phyloP scores from a whole-genome alignment of 768 basidiomycete species.

The Trichaptum fuscoviolaceum region DNA sequence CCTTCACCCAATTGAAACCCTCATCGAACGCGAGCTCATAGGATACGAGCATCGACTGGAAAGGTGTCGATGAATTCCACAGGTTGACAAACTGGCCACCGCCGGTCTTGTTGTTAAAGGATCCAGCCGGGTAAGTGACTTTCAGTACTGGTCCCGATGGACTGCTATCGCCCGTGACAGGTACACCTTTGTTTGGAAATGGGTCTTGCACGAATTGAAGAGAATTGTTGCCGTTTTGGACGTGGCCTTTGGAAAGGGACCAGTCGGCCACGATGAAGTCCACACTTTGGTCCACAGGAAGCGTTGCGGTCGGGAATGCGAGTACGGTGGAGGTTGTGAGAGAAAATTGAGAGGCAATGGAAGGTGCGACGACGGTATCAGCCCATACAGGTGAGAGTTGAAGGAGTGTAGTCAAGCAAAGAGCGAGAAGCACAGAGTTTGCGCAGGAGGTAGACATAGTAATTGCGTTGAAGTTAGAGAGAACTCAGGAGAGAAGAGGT shows the following conservation, averaged over 20 bases:
- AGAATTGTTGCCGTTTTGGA: slow-evolving; percentile 53
- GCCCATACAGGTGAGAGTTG: background rate
- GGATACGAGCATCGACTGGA: slow-evolving; percentile 62
- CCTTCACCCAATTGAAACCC: slow-evolving; percentile 66
- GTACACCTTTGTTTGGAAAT: slow-evolving; percentile 45
- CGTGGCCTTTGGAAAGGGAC: slow-evolving; percentile 54
- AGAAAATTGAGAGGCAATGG: slow-evolving; percentile 44
- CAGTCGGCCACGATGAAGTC: slow-evolving; percentile 49
- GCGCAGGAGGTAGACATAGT: background rate
- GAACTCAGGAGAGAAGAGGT: too few relatives aligned
- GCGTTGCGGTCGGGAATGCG: slow-evolving; percentile 61
- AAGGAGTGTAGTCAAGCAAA: background rate
- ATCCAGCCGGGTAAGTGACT: slow-evolving; percentile 59
- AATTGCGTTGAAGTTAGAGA: background rate
- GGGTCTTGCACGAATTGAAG: slow-evolving; percentile 64
- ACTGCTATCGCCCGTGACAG: slow-evolving; percentile 18
- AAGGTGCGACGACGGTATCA: background rate
- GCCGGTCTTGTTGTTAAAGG: slow-evolving; percentile 53
- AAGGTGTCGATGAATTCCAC: slow-evolving; percentile 59
- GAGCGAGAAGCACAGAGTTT: background rate
- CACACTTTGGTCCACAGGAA: slow-evolving; percentile 43
- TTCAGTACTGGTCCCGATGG: slow-evolving; percentile 39
- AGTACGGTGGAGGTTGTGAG: slow-evolving; percentile 57
- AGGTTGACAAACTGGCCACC: slow-evolving; percentile 65
- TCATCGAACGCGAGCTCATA: slow-evolving; percentile 72